Base-by-base conservation (phyloP, 2,329 filamentous ascomycete species). In the Xylariales sp. region DNA sequence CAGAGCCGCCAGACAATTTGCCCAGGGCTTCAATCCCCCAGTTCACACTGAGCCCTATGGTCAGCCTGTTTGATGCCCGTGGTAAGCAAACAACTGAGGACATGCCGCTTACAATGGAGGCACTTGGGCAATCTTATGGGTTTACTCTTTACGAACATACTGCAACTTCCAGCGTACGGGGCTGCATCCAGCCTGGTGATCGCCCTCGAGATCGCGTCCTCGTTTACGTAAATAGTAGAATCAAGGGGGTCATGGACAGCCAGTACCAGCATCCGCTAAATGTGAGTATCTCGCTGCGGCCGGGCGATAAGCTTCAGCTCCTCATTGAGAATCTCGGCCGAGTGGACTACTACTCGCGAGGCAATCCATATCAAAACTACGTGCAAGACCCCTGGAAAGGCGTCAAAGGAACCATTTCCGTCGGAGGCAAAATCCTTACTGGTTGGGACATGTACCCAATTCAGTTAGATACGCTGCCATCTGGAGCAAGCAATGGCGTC, bases 321-420 rank as follows among this genome's bases (percentile, higher is more conserved):
- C 51, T 74, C 3, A 64, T 73, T 2, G 71, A 76, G 52, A 75
- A 74, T 37, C 59, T 75, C n/a, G 71, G 71, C 2, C 62, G 71
- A 3, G 67, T 73, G 1, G 66, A 74, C 45, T 72, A 69, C 45
- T 62, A 61, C 35, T 62, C 64, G 3, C 51, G 56, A 4, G 55
- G 57, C 20, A 57, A 55, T 3, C 52, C 52, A 12, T 57, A 56
- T n/a, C 49, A 48, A 29, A 48, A 55, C 11, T 51, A 51, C 10
- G 57, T 71, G 8, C 55, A 56, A 5, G 69, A 76, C 24, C 71
- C 65, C 18, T 57, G 55, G 16, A 74, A 74, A 46, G 71, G 71
- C 1, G 65, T 75, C 12, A 47, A 60, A 5, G 64, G 63, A 2
- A 55, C 71, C 37, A 66, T 74, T 1, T 67, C 58, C 0, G 44